Conservation (phyloP, 106 monocot genomes). For the Posidonia australis region DNA sequence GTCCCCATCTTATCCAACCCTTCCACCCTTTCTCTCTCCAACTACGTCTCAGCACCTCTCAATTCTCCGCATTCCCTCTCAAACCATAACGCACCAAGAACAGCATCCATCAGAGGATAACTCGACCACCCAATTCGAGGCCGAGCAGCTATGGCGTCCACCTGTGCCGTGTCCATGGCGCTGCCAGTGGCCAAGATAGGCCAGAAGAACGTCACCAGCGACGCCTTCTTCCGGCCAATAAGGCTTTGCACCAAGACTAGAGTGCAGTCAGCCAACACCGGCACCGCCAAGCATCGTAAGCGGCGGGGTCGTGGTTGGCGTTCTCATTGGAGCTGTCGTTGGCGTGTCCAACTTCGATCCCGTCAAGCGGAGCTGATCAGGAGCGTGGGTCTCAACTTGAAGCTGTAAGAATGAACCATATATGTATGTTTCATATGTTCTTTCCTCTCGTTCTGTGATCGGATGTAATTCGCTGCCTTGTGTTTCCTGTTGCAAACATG, state of each 20-base stretch:
- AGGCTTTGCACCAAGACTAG: not conserved
- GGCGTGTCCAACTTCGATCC: slow-evolving; percentile 84
- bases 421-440: not conserved
- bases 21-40: no score
- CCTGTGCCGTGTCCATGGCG: slow-evolving; percentile 16
- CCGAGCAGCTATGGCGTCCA: slow-evolving; percentile 18
- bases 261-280: not conserved
- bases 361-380: slow-evolving; percentile 52
- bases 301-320: slow-evolving; percentile 47
- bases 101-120: no score
- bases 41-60: no score
- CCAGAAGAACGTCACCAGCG: not conserved
- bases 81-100: not conserved
- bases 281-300: slow-evolving; percentile 30
- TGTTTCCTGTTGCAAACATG: not conserved
- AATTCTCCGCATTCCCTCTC: not conserved
- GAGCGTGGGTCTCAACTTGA: not conserved
- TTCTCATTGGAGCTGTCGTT: slow-evolving; percentile 52
- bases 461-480: not conserved
- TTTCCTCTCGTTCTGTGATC: not conserved
- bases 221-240: not conserved
- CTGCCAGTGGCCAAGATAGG: not conserved
- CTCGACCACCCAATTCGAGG: not conserved
- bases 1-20: no score
- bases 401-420: not conserved